These are phyloP conservation scores for Pisolithus microcarpus DNA, from an alignment of 768 basidiomycete species.

Conservation along the genomic window DNA sequence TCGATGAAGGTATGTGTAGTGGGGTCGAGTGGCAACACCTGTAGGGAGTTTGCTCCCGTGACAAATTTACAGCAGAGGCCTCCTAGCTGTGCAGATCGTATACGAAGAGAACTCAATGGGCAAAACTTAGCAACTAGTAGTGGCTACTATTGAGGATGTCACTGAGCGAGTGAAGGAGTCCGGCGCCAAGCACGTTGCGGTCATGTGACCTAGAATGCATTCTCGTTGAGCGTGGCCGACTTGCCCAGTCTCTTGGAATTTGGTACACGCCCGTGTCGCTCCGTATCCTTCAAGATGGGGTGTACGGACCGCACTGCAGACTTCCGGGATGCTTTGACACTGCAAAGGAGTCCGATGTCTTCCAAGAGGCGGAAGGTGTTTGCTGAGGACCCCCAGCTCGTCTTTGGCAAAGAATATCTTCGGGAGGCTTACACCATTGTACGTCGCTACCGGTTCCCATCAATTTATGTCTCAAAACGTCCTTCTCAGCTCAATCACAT, in stretches of 20 bases:
- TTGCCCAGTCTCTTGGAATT: no score
- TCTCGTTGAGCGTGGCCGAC: no score
- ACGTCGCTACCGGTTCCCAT: conserved; percentile 10
- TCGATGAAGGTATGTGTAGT: not conserved
- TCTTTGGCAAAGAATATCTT: conserved; percentile 60
- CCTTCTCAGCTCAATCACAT: conserved; percentile 61
- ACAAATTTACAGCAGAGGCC: no score
- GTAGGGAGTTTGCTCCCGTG: no score
- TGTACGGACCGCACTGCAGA: conserved; percentile 54
- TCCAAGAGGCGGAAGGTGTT: conserved; percentile 44
- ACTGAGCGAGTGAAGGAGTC: no score
- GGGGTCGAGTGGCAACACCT: not conserved
- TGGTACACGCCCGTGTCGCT: not conserved
- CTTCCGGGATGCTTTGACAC: conserved; percentile 46
- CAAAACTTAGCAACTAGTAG: no score
- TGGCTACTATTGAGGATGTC: no score
- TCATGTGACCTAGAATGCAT: no score
- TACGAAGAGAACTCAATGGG: no score
- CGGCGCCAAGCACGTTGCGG: no score
- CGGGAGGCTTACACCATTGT: conserved; percentile 72
- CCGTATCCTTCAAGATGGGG: conserved; percentile 36
- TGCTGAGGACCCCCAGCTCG: conserved; percentile 32
- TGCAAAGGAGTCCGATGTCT: conserved; percentile 36
- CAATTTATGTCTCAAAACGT: not conserved
- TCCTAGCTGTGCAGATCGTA: no score